phyloP scores from a whole-genome alignment of 371 early-diverging fungal genomes.

The Ecytonucleospora hepatopenaei region DNA sequence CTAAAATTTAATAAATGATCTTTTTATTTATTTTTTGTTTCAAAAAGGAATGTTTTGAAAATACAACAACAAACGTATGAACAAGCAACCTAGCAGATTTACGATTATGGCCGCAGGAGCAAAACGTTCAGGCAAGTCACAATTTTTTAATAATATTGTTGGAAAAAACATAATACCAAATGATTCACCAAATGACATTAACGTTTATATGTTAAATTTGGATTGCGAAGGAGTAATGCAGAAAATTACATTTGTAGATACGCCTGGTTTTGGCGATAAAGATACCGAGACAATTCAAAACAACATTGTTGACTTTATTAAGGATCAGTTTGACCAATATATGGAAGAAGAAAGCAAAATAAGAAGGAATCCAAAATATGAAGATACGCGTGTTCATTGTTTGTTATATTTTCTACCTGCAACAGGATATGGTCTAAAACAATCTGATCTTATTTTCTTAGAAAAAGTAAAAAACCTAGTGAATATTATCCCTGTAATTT shows the following conservation, averaged over 20 bases:
- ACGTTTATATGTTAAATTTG: slow-evolving; percentile 42
- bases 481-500: slow-evolving; percentile 54
- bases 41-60: not conserved
- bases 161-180: slow-evolving; percentile 27
- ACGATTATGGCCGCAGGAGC: slow-evolving; percentile 45
- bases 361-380: slow-evolving; percentile 49
- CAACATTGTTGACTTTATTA: slow-evolving; percentile 44
- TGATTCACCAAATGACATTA: slow-evolving; percentile 18
- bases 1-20: not conserved
- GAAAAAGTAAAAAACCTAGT: slow-evolving; percentile 37
- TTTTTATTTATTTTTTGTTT: not conserved
- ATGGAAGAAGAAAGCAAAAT: slow-evolving; percentile 55
- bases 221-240: slow-evolving; percentile 43
- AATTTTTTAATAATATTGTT: slow-evolving; percentile 50
- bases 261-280: slow-evolving; percentile 48
- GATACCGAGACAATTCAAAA: slow-evolving; percentile 34
- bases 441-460: slow-evolving; percentile 51
- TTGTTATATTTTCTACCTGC: slow-evolving; percentile 49
- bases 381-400: slow-evolving; percentile 53
- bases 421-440: slow-evolving; percentile 43
- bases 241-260: slow-evolving; percentile 46
- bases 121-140: slow-evolving; percentile 45
- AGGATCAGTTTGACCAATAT: slow-evolving; percentile 46
- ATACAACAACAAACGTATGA: slow-evolving; percentile 7
- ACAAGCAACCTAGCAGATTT: slow-evolving; percentile 36